Percentiles rank a stretch among this genome's conserved stretches.
These are phyloP conservation scores for Zalerion maritima DNA, from an alignment of 495 filamentous ascomycete species.

Conservation along the genomic window DNA sequence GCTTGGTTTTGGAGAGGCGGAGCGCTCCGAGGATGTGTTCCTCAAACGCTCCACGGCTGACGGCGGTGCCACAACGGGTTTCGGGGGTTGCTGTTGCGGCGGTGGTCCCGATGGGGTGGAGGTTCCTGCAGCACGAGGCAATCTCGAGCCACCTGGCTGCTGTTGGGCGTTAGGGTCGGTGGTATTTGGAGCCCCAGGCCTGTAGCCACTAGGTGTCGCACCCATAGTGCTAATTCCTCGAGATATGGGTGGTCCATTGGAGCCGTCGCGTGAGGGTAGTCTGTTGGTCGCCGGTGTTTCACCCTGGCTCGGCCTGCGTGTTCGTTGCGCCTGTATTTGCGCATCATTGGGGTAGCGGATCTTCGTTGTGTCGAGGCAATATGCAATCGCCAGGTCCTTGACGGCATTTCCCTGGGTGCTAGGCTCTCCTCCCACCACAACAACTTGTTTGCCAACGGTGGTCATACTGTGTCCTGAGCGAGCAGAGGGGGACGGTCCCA, in stretches of 20 bases:
- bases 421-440: conserved; percentile 86
- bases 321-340: conserved; percentile 32
- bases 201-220: conserved; percentile 22
- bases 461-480: conserved; percentile 97
- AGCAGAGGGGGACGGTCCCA: conserved; percentile 90
- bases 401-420: conserved; percentile 70
- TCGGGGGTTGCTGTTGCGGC: conserved; percentile 73
- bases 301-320: conserved; percentile 25
- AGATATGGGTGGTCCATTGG: conserved; percentile 39
- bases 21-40: conserved; percentile 27
- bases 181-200: conserved; percentile 16
- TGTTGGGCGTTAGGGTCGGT: conserved; percentile 18
- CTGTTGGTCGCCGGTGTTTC: conserved; percentile 19
- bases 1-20: conserved; percentile 11
- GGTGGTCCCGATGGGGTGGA: conserved; percentile 70
- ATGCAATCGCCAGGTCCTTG: conserved; percentile 74
- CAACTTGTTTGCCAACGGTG: conserved; percentile 75
- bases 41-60: conserved; percentile 16
- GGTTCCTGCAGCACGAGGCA: conserved; percentile 54
- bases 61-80: conserved; percentile 30
- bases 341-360: conserved; percentile 85
- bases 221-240: conserved; percentile 41
- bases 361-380: conserved; percentile 85
- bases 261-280: conserved; percentile 46
- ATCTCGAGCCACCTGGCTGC: conserved; percentile 37